Evolutionary conservation across 495 filamentous ascomycete genomes (phyloP).

Genomic region (Lasiosphaeria miniovina): DNA sequence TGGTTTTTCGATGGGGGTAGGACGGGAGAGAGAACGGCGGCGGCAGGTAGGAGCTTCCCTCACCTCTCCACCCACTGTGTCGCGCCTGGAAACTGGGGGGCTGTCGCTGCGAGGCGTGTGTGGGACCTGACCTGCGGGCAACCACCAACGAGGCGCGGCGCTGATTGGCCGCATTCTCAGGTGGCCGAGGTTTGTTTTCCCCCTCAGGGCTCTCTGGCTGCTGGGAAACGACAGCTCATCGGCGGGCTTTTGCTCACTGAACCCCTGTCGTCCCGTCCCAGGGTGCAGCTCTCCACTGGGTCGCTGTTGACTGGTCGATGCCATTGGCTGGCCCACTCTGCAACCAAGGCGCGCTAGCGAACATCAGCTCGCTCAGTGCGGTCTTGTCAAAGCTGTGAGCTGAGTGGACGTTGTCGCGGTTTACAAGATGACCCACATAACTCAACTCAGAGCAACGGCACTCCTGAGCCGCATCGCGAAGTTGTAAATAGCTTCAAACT

Average conservation of each 20-base stretch:
- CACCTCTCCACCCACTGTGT: slow-evolving; percentile 3
- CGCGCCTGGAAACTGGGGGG: slow-evolving; percentile 18
- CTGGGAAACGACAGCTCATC: slow-evolving; percentile 9
- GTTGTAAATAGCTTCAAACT: too few species aligned
- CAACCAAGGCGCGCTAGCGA: too few species aligned
- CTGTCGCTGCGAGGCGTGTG: slow-evolving; percentile 13
- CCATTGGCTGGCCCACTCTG: background rate
- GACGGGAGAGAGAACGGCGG: slow-evolving; percentile 1
- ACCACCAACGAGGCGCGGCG: background rate
- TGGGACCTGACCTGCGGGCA: slow-evolving; percentile 23
- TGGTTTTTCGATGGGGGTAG: slow-evolving; percentile 21
- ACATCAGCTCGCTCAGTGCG: too few species aligned
- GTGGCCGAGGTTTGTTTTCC: slow-evolving; percentile 27
- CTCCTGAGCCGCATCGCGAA: too few species aligned
- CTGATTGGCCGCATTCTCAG: slow-evolving; percentile 26
- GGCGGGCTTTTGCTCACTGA: background rate
- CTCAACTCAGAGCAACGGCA: too few species aligned
- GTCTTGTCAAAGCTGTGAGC: too few species aligned
- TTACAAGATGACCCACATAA: too few species aligned
- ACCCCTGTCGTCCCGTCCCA: slow-evolving; percentile 11
- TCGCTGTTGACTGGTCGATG: background rate
- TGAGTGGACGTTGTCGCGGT: too few species aligned
- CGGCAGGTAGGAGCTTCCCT: background rate
- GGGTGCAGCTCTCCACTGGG: slow-evolving; percentile 12
- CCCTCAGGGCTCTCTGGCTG: slow-evolving; percentile 8